Evolutionary conservation across 352 stramenopile genomes (phyloP), one percentile per base, ranked within the genome.

Genomic region (Pythium aristosporum): DNA sequence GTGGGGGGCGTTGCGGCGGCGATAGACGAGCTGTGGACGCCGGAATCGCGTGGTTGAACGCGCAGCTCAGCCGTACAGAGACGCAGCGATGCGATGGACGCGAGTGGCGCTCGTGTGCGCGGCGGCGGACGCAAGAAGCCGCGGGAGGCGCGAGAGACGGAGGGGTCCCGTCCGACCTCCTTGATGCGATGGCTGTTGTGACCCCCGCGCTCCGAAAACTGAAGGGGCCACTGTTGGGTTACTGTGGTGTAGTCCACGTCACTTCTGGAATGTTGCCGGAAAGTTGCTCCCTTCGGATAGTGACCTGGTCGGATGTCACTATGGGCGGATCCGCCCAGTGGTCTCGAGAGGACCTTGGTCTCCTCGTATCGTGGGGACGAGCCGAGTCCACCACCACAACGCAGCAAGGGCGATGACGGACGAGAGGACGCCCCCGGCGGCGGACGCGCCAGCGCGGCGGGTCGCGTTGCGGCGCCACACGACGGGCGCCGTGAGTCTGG

Each of bases 401-500:
- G 6, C 23, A 18, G 30, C 25, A 13, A 57, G 5, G 9, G 9
- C 30, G 32, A 16, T 11, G 15, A 57, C 30, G 15, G 49, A 57
- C 15, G 32, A 42, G 37, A 42, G 37, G 37, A 42, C 37, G 37
- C 37, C 37, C 4, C 37, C 15, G 15, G 37, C 37, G 37, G 37
- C 37, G 37, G 11, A 12, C 15, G 32, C 36, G 20, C 20, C 34
- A 18, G 4, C 52, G 47, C 47, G 44, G 10, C 80, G 79, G 53
- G 74, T 90, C 61, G 72, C 65, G 50, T 62, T 94, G 63, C 85
- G 83, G 32, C 80, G 85, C 51, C 83, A 91, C 66, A 94, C 85
- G 3, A 94, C 85, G 25, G 85, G 85, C 47, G 85, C 85, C 59
- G 80, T 94, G 69, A 92, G 71, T 61, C 88, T 94, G 47, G 85